Conservation (phyloP, 768 basidiomycete genomes). For the Mycena maculata region DNA sequence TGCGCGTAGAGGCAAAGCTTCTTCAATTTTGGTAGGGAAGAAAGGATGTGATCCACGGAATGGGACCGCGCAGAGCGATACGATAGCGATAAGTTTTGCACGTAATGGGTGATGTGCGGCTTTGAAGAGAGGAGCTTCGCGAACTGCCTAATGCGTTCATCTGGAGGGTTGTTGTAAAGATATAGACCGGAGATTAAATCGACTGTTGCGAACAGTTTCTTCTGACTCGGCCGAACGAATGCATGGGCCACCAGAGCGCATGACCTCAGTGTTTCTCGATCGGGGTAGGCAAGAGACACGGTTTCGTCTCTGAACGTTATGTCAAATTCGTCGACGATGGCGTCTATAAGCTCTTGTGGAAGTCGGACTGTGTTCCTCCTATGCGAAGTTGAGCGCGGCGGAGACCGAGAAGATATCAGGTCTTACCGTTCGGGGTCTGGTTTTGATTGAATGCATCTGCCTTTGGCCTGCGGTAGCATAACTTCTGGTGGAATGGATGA, state of each 20-base stretch:
- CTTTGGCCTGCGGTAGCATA: too few species aligned
- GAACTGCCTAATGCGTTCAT: neutral
- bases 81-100: too few species aligned
- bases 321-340: conserved; percentile 12
- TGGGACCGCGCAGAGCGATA: neutral
- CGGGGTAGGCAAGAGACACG: neutral
- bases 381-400: too few species aligned
- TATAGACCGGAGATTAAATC: neutral
- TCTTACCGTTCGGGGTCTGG: too few species aligned
- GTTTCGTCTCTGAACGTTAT: neutral
- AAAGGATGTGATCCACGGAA: neutral
- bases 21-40: neutral
- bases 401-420: too few species aligned
- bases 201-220: neutral
- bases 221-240: conserved; percentile 17
- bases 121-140: neutral
- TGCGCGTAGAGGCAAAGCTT: neutral
- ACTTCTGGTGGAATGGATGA: too few species aligned
- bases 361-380: neutral
- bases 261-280: neutral
- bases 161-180: neutral
- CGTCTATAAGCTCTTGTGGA: conserved; percentile 24
- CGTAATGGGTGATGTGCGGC: neutral
- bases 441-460: too few species aligned
- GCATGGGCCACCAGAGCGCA: conserved; percentile 9